Conservation (phyloP, 2,329 filamentous ascomycete species). For the Aspergillus floridensis region DNA sequence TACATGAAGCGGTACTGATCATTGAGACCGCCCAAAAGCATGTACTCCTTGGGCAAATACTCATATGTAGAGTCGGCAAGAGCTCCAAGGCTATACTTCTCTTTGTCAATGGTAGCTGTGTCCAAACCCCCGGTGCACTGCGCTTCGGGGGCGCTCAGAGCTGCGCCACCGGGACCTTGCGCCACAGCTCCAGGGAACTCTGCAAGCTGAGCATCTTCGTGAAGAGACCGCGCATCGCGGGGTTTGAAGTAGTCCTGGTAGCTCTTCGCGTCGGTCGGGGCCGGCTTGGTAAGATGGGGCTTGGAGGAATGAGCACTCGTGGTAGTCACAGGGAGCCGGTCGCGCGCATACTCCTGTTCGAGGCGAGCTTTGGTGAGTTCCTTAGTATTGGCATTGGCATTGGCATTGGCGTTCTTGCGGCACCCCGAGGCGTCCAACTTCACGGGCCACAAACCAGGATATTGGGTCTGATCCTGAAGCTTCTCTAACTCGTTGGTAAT, state of each 20-base stretch:
- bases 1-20: slow-evolving; percentile 47
- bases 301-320: background rate
- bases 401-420: slow-evolving; percentile 41
- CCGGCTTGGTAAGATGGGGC: background rate
- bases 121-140: slow-evolving; percentile 42
- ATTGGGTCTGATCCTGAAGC: slow-evolving; percentile 66
- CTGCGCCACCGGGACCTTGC: slow-evolving; percentile 3
- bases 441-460: slow-evolving; percentile 80
- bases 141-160: slow-evolving; percentile 11
- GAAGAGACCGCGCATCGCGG: slow-evolving; percentile 19
- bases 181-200: slow-evolving; percentile 18
- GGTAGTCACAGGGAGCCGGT: slow-evolving; percentile 7
- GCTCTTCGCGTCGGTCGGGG: slow-evolving; percentile 24
- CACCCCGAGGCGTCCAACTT: slow-evolving; percentile 77
- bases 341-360: slow-evolving; percentile 12
- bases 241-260: slow-evolving; percentile 26
- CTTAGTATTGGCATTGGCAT: background rate
- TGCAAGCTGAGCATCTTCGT: slow-evolving; percentile 29
- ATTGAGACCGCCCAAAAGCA: slow-evolving; percentile 45
- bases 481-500: slow-evolving; percentile 77
- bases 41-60: slow-evolving; percentile 51
- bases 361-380: slow-evolving; percentile 15
- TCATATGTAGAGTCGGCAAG: slow-evolving; percentile 51
- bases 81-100: slow-evolving; percentile 45
- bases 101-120: slow-evolving; percentile 32